Evolutionary conservation across 2,329 filamentous ascomycete genomes (phyloP), one percentile per base, ranked within the genome.

Genomic region (Ceratocystis ficicola): DNA sequence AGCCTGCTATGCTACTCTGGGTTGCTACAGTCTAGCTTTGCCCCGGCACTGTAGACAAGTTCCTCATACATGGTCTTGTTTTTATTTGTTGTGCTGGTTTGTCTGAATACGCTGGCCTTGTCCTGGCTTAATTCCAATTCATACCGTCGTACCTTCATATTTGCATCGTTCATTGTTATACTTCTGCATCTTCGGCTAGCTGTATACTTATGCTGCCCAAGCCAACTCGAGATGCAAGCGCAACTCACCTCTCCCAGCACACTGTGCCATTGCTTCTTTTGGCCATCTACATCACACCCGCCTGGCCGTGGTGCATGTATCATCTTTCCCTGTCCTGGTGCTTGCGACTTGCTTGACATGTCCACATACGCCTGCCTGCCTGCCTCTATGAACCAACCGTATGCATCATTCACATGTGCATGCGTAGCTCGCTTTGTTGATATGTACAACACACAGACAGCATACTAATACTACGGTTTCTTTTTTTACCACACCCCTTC

Each of bases 401-500:
- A 52, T 25, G 48, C 48, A 52, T 25, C 22, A 52, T 25, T 28
- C 25, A 15, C 48, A 52, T 52, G 12, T 52, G 20, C 15, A 52
- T 25, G 48, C 25, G 25, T 22, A 10, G 22, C 12, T 32, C 55
- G 25, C 55, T 28, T 52, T 30, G 55, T 59, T 30, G 28, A 59
- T 59, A 59, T 59, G 55, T 36, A 36, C 55, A 30, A 59, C 55
- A 59, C 55, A 59, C 55, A 59, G 55, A 59, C 55, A 59, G 20
- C 36, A 59, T 36, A 7, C 30, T 59, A 36, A 25, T 32, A 25
- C 5, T 52, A 52, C 22, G 6, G 48, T 1, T 59, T 59, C 52
- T 59, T 59, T 59, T 59, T 59, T 59, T 36, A 36, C 36, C 55
- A 59, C 55, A 36, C 55, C 52, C 52, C 22, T n/a, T 22, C 22